Evolutionary conservation across 2,329 filamentous ascomycete genomes (phyloP), one percentile per base, ranked within the genome.

Genomic region (Aspergillus melleus): DNA sequence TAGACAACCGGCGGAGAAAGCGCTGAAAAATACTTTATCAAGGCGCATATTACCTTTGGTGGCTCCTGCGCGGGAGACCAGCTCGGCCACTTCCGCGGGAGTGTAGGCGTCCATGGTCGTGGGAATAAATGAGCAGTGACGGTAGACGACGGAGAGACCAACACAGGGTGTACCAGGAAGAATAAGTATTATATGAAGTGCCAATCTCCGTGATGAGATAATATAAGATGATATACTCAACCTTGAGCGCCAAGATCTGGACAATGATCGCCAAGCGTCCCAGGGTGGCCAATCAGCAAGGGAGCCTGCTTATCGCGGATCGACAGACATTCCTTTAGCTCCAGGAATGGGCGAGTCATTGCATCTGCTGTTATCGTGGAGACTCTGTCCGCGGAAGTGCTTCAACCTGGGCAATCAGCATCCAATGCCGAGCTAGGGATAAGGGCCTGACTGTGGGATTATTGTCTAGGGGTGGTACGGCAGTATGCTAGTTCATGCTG

Each of bases 31-130:
- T 46, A 84, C 74, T 63, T 84, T 85, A 66, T 83, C 79, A 4
- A 80, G 70, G 10, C 81, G 76, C 80, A 82, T 84, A 57, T 81
- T 77, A 10, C 81, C 81, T 67, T 85, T 86, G 55, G 76, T 76
- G 26, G 75, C 74, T 5, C 83, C 84, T n/a, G 80, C 76, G 11
- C 81, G 77, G 1, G 78, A 79, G 58, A 83, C 75, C 16, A 83
- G 71, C 70, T 85, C 81, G 8, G 80, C 79, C 39, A 83, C 80
- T 71, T 86, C 79, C 14, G 70, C 65, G 0, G 81, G 79, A 4
- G 79, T 80, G 66, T 81, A 81, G 4, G 79, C 72, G 59, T 81
- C 72, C 52, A 54, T 54, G 32, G 22, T 46, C 10, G 8, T 10
- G 36, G 11, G 19, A 39, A 6, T 16, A 39, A 36, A 5, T 11